A percentile compares a stretch with the other conserved stretches of the same genome.
Conservation (phyloP, 495 filamentous ascomycete genomes). For the Penicillium robsamsonii region DNA sequence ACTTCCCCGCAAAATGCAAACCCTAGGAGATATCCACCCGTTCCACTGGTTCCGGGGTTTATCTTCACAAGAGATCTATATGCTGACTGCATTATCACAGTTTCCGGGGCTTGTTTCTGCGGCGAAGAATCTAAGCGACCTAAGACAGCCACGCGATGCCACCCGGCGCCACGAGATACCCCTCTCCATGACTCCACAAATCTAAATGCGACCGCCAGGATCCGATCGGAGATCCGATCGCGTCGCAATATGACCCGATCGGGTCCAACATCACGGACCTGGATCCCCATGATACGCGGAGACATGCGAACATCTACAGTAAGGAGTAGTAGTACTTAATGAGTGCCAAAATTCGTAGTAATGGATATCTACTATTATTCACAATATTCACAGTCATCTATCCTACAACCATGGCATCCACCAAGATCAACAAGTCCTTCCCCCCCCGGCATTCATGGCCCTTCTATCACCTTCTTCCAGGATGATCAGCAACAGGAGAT, state of each 20-base stretch:
- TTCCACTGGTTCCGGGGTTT: background rate
- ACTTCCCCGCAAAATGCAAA: background rate
- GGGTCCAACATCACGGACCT: background rate
- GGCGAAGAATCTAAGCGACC: too few relatives aligned
- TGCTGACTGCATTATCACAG: too few relatives aligned
- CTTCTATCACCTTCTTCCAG: background rate
- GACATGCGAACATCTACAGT: background rate
- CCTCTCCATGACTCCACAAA: background rate
- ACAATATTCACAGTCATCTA: background rate
- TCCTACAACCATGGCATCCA: background rate
- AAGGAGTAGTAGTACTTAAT: background rate
- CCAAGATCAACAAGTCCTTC: background rate
- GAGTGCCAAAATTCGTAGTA: background rate
- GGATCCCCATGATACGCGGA: background rate
- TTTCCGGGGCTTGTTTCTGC: too few relatives aligned
- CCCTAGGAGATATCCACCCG: background rate
- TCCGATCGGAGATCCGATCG: conserved; percentile 1
- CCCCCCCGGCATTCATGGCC: background rate
- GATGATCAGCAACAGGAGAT: background rate
- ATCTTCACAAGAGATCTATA: too few relatives aligned
- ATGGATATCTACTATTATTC: background rate
- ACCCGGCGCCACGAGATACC: background rate
- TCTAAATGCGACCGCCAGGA: background rate
- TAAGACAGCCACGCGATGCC: background rate
- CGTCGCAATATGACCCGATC: background rate